phyloP scores from a whole-genome alignment of 257 asterid species.

The Fraxinus cuspidata region DNA sequence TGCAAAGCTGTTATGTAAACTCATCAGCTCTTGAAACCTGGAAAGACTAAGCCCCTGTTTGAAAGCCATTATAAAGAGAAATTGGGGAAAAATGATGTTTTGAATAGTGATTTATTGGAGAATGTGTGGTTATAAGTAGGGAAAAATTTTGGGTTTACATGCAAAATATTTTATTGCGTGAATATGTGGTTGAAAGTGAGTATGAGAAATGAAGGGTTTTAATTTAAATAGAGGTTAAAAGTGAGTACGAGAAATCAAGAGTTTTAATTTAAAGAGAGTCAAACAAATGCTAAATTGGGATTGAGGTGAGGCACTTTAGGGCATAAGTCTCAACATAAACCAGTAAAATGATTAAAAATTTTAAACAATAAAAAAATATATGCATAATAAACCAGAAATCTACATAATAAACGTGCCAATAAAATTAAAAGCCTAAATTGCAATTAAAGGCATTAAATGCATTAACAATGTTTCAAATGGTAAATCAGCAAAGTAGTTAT shows the following conservation, averaged over 20 bases:
- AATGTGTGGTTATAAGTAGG: too few species aligned
- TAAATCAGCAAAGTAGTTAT: not conserved
- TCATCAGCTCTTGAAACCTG: not conserved
- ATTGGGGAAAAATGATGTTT: too few species aligned
- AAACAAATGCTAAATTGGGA: not conserved
- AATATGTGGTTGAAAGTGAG: too few species aligned
- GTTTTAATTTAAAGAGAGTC: too few species aligned
- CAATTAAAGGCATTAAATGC: not conserved
- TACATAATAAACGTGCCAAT: not conserved
- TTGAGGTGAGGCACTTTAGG: not conserved
- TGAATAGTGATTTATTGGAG: too few species aligned
- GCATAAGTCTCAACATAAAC: not conserved
- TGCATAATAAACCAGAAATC: too few species aligned
- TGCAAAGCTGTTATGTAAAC: not conserved
- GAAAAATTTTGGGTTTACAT: too few species aligned
- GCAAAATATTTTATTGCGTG: too few species aligned
- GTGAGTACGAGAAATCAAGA: too few species aligned
- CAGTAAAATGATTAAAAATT: not conserved
- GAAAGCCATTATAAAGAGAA: too few species aligned
- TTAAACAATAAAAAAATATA: not conserved
- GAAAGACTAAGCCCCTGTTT: not conserved
- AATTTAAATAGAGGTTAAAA: too few species aligned
- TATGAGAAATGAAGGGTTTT: too few species aligned
- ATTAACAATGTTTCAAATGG: not conserved
- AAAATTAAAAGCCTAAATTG: not conserved